Evolutionary conservation across 2,329 filamentous ascomycete genomes (phyloP).

Genomic region (Cercospora sp.): DNA sequence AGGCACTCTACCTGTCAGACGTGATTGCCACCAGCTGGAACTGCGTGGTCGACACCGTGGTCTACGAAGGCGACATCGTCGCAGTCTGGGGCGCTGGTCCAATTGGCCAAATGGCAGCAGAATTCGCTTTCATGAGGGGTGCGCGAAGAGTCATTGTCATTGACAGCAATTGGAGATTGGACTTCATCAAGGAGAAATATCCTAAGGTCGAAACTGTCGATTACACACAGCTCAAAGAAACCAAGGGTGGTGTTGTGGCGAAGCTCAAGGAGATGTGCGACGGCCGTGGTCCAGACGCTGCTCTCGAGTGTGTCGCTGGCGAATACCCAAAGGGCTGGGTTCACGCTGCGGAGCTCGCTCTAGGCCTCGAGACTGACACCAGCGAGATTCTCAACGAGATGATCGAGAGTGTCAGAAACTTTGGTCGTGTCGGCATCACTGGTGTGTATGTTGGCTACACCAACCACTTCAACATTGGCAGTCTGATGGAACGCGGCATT

Average conservation of each 20-base stretch:
- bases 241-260: slow-evolving; percentile 63
- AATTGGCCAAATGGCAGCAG: slow-evolving; percentile 75
- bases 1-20: slow-evolving; percentile 77
- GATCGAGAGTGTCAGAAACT: slow-evolving; percentile 71
- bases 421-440: slow-evolving; percentile 73
- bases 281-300: slow-evolving; percentile 69
- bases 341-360: slow-evolving; percentile 59
- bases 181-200: slow-evolving; percentile 65
- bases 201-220: slow-evolving; percentile 68
- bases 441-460: slow-evolving; percentile 68
- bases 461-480: slow-evolving; percentile 81
- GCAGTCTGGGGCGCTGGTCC: slow-evolving; percentile 87
- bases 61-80: slow-evolving; percentile 74
- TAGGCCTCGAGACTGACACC: slow-evolving; percentile 79
- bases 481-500: slow-evolving; percentile 83
- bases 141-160: slow-evolving; percentile 76
- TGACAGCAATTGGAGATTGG: slow-evolving; percentile 70
- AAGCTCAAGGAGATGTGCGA: slow-evolving; percentile 72
- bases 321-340: slow-evolving; percentile 64
- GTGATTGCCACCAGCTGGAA: slow-evolving; percentile 79
- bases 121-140: slow-evolving; percentile 68
- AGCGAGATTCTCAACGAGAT: slow-evolving; percentile 79
- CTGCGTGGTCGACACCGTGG: slow-evolving; percentile 76
- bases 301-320: slow-evolving; percentile 66
- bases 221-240: slow-evolving; percentile 61